These are phyloP conservation scores for Pythium plurisporium DNA, from an alignment of 352 stramenopile genomes.

Conservation along the genomic window DNA sequence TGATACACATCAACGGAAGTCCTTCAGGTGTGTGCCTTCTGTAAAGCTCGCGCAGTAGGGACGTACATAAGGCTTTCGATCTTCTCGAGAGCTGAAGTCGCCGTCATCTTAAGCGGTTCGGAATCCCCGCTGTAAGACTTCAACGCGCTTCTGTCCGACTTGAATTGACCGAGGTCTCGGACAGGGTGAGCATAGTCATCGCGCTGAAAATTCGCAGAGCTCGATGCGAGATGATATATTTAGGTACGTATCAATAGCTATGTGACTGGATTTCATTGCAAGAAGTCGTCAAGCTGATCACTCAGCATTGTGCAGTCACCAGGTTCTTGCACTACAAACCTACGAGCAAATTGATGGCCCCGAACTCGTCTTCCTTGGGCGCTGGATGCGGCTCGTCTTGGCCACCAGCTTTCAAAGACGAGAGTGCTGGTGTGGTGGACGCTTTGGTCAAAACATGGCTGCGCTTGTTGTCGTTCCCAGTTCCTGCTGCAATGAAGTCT, in stretches of 20 bases:
- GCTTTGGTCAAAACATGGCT: neutral
- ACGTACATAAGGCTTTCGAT: constrained; percentile 56
- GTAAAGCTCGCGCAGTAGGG: neutral
- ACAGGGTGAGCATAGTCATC: too few species aligned
- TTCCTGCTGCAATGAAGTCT: neutral
- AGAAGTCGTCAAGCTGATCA: neutral
- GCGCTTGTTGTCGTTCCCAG: neutral
- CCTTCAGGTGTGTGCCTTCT: too few species aligned
- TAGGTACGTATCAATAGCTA: too few species aligned
- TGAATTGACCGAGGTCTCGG: too few species aligned
- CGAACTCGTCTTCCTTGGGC: constrained; percentile 27
- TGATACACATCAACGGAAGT: too few species aligned
- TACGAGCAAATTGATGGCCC: constrained; percentile 16
- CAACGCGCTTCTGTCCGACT: neutral
- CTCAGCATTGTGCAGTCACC: too few species aligned
- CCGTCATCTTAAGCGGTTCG: constrained; percentile 25
- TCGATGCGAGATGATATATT: too few species aligned
- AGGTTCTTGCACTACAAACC: neutral
- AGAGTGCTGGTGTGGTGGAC: neutral
- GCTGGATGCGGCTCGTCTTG: neutral
- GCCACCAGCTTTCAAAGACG: neutral
- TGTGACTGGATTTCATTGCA: too few species aligned
- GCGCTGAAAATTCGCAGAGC: too few species aligned
- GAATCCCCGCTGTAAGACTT: neutral
- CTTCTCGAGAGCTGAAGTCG: constrained; percentile 34